Evolutionary conservation across 2,329 filamentous ascomycete species (phyloP).

Genomic region (Aspergillus sergii): DNA sequence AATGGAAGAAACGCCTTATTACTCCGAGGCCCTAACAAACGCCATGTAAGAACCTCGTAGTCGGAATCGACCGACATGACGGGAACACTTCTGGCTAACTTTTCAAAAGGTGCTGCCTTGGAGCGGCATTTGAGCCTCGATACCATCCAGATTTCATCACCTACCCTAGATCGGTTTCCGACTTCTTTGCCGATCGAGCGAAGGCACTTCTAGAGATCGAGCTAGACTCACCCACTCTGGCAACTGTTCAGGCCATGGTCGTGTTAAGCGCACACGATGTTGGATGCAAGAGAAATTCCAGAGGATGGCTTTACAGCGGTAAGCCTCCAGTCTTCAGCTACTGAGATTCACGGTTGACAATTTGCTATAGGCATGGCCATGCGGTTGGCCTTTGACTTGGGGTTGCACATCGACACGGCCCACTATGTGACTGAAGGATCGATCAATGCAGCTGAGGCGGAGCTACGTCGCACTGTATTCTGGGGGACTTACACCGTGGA

Average conservation of each 20-base stretch:
- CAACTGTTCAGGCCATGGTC: slow-evolving; percentile 47
- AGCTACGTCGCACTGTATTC: slow-evolving; percentile 38
- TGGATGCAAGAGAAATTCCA: slow-evolving; percentile 38
- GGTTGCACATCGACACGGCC: slow-evolving; percentile 31
- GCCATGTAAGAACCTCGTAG: slow-evolving; percentile 24
- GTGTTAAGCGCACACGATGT: slow-evolving; percentile 45
- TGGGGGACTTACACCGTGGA: slow-evolving; percentile 36
- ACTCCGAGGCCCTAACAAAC: slow-evolving; percentile 28
- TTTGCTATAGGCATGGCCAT: slow-evolving; percentile 22
- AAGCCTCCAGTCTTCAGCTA: background rate
- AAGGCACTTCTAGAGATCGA: slow-evolving; percentile 48
- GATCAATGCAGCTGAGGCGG: slow-evolving; percentile 20
- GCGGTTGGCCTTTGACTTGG: slow-evolving; percentile 34
- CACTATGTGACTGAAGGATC: slow-evolving; percentile 17
- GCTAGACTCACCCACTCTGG: slow-evolving; percentile 46
- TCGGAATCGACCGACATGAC: background rate
- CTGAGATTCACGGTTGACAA: background rate
- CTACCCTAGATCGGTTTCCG: slow-evolving; percentile 37
- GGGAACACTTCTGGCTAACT: background rate
- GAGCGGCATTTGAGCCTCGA: slow-evolving; percentile 35
- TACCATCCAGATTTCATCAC: slow-evolving; percentile 35
- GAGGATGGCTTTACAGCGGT: slow-evolving; percentile 49
- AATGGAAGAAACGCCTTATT: slow-evolving; percentile 22
- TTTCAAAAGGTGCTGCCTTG: slow-evolving; percentile 15
- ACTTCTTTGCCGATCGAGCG: slow-evolving; percentile 41